Base-by-base conservation (phyloP, 2,329 filamentous ascomycete species). In the Cordyceps farinosa region DNA sequence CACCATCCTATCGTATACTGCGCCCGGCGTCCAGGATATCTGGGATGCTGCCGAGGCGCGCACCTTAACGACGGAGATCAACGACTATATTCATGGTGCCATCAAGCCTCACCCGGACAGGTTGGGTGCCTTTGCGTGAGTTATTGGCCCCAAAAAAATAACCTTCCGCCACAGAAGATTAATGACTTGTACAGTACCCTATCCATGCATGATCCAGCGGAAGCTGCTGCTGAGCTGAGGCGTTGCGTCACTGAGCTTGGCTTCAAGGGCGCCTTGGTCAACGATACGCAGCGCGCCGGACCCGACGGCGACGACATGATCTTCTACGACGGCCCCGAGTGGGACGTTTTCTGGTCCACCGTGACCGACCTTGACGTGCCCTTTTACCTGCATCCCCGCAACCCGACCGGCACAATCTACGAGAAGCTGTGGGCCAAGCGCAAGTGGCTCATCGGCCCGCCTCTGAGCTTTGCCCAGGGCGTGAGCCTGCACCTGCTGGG, bases 211-310 rank as follows among this genome's bases (percentile, higher is more conserved):
- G 74, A 84, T 66, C 82, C 83, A 0, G 67, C 74, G 0, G 74
- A 82, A 61, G 83, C 83, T 9, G 78, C 79, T 1, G 74, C 71
- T 3, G 84, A 86, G 65, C 75, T 86, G 2, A 71, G 72, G 51
- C 77, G 84, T 57, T 84, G 81, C 58, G 82, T 89, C 5, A 81
- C 75, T 1, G 72, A 86, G 64, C 76, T 82, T 55, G 84, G 85
- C n/a, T 88, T 89, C 76, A 81, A 84, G 65, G 86, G 87, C 3
- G 84, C 80, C 3, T 74, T 89, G 5, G 79, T 89, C 52, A 87
- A 87, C 69, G 84, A 88, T 69, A 84, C 80, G 2, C 87, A 89
- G 69, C 81, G 82, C 34, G 79, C 83, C 17, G 85, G 84, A 3
- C 66, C 75, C 0, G 82, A 87, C 63, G 85, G 85, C 44, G 84